Evolutionary conservation across 176 grass and related monocot genomes (phyloP).

Genomic region (Juncus effusus): DNA sequence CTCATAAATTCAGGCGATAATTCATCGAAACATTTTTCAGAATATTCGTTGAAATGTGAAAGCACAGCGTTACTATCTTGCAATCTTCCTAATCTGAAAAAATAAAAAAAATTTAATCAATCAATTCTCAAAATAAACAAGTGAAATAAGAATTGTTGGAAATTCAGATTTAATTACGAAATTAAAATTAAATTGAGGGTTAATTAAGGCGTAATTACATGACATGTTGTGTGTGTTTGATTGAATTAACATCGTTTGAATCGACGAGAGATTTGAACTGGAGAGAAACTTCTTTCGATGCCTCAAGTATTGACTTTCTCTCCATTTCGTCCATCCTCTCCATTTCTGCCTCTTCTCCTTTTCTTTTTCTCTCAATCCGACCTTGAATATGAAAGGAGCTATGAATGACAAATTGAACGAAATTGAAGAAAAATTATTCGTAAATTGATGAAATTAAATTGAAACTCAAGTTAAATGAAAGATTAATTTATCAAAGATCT

Average conservation of each 20-base stretch:
- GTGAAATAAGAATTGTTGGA: neutral
- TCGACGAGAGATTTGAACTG: conserved; percentile 55
- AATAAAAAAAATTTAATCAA: neutral
- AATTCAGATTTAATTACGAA: neutral
- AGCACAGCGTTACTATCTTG: conserved; percentile 90
- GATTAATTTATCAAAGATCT: too few relatives aligned
- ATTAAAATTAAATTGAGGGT: neutral
- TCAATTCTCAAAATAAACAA: neutral
- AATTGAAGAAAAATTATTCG: too few relatives aligned
- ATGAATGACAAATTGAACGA: too few relatives aligned
- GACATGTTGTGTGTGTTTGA: conserved; percentile 64
- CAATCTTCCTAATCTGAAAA: conserved; percentile 60
- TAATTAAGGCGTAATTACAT: conserved; percentile 38
- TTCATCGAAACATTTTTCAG: conserved; percentile 67
- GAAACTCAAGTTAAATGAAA: too few relatives aligned
- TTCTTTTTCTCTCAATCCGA: neutral
- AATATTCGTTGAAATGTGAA: conserved; percentile 87
- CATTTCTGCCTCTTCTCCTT: conserved; percentile 12
- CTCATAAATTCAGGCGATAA: conserved; percentile 71
- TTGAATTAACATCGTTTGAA: conserved; percentile 41
- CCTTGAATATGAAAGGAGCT: neutral
- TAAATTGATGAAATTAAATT: too few relatives aligned
- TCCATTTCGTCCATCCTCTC: conserved; percentile 33
- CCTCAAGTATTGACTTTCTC: conserved; percentile 30
- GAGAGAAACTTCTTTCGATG: conserved; percentile 55